Conservation (phyloP, 768 basidiomycete genomes). For the Macrocybe gigantea region DNA sequence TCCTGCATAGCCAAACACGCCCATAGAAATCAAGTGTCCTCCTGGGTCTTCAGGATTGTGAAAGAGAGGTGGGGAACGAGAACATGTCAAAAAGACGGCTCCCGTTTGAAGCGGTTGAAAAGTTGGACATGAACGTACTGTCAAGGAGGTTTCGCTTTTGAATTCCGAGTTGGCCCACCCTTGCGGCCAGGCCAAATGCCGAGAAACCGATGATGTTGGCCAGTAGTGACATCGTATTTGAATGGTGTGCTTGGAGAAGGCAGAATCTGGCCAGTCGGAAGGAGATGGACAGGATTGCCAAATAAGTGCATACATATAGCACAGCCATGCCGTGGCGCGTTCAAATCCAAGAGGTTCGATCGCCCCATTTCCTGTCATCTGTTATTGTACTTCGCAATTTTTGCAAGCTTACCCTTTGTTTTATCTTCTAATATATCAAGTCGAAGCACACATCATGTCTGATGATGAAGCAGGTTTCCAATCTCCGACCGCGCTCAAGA, state of each 20-base stretch:
- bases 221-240: constrained; percentile 50
- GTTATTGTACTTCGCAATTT: constrained; percentile 5
- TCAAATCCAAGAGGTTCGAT: neutral
- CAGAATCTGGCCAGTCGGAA: constrained; percentile 8
- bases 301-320: constrained; percentile 24
- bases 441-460: constrained; percentile 15
- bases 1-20: constrained; percentile 63
- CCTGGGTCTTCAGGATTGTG: constrained; percentile 47
- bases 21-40: constrained; percentile 67
- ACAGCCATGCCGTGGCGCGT: constrained; percentile 27
- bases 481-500: constrained; percentile 36
- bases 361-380: constrained; percentile 4
- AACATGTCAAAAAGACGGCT: neutral
- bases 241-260: constrained; percentile 2
- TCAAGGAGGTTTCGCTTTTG: constrained; percentile 73
- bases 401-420: constrained; percentile 4
- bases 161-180: constrained; percentile 85
- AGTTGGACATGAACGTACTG: constrained; percentile 46
- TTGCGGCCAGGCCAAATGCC: constrained; percentile 73
- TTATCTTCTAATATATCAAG: too few relatives aligned
- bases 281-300: constrained; percentile 9
- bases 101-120: neutral
- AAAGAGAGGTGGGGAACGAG: neutral
- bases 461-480: constrained; percentile 14
- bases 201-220: constrained; percentile 75